Base-by-base conservation (phyloP, 2,329 filamentous ascomycete species). In the Hypoxylon rubiginosum region DNA sequence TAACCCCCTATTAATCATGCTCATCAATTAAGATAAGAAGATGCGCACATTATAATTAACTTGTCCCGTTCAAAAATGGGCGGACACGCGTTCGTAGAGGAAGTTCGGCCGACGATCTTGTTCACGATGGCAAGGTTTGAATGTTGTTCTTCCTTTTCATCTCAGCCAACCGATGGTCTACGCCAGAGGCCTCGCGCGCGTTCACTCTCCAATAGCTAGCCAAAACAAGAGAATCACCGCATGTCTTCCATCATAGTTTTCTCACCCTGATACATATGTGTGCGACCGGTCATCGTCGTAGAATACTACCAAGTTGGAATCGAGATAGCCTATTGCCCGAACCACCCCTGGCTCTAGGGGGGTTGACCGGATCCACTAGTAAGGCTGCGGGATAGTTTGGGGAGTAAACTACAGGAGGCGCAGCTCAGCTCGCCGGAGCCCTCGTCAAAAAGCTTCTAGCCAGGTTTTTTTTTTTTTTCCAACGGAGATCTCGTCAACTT, bases 281-380 rank as follows among this genome's bases (percentile, higher is more conserved):
- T 52, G 49, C 51, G 50, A 32, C 49, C 46, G 28, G 49, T 43
- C 28, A 19, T n/a, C n/a, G n/a, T 43, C 15, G 8, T 41, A 26
- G 26, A 49, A 62, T 50, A 55, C 43, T 67, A 11, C 30, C 13
- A 28, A 67, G 34, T 39, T 30, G 57, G 39, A 28, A 13, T 36
- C 41, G 65, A 59, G 45, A 65, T 68, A 65, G 65, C 62, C 65
- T 68, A 68, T 68, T 62, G 19, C 30, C 53, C 41, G 34, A 56
- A n/a, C n/a, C 50, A 8, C 39, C 51, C 54, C 51, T 39, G 50
- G 43, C 43, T 13, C 49, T 24, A 55, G 51, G 58, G 65, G 62
- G 59, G 51, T 4, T 48, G 21, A 30, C 32, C 48, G 24, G 49
- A 32, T 45, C 32, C 30, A 36, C 49, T 58, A 48, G 58, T 65